Percentiles rank a stretch among this genome's conserved stretches.
Conservation (phyloP, 352 stramenopile genomes). For the Poterioochromonas sp. region DNA sequence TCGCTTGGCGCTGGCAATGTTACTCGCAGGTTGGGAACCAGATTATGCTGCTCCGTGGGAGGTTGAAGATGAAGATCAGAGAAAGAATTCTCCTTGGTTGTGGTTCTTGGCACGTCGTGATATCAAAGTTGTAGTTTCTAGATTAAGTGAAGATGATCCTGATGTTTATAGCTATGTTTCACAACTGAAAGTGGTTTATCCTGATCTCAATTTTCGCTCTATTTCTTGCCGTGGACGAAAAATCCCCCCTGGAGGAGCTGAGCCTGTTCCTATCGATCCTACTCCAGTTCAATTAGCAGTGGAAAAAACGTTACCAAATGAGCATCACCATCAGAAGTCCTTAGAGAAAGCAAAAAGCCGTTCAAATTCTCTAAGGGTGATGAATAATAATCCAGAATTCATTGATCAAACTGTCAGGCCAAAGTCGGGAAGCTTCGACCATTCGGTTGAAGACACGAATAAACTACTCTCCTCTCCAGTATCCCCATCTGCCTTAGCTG, state of each 20-base stretch:
- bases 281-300: neutral
- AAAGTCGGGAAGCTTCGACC: too few relatives aligned
- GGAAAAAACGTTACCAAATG: too few relatives aligned
- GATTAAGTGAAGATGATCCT: slow-evolving; percentile 12
- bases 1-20: neutral
- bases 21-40: slow-evolving; percentile 15
- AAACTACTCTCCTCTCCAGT: too few relatives aligned
- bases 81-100: slow-evolving; percentile 11
- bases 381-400: too few relatives aligned
- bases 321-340: too few relatives aligned
- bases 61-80: neutral
- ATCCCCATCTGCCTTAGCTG: too few relatives aligned
- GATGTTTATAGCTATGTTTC: slow-evolving; percentile 19
- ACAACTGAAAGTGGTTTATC: slow-evolving; percentile 8
- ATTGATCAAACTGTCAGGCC: too few relatives aligned
- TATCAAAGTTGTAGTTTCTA: slow-evolving; percentile 9
- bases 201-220: slow-evolving; percentile 7
- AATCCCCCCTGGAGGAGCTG: slow-evolving; percentile 2
- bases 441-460: too few relatives aligned
- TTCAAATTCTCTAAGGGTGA: too few relatives aligned
- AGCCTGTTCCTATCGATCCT: neutral
- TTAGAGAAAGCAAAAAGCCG: too few relatives aligned
- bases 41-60: slow-evolving; percentile 20
- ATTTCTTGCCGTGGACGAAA: slow-evolving; percentile 33
- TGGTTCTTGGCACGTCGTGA: slow-evolving; percentile 12